Conservation (phyloP, 176 grass and related monocot genomes). For the Lolium multiflorum region DNA sequence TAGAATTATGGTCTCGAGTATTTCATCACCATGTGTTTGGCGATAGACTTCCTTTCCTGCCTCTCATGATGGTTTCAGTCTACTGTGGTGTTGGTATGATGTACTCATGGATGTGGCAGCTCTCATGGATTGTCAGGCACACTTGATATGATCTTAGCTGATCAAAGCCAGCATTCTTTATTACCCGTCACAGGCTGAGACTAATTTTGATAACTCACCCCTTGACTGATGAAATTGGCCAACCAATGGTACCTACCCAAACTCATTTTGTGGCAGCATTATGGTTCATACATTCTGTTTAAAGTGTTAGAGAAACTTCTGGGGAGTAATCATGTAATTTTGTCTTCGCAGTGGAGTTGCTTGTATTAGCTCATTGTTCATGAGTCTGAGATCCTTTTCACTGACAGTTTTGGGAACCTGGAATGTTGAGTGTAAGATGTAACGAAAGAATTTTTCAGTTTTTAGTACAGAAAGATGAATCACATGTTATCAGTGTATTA, state of each 20-base stretch:
- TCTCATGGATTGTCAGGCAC: conserved; percentile 58
- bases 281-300: conserved; percentile 13
- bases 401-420: neutral
- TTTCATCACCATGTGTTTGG: conserved; percentile 72
- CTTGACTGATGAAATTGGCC: neutral
- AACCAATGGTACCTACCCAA: neutral
- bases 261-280: neutral
- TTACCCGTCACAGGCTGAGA: neutral
- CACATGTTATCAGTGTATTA: neutral
- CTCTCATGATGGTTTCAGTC: conserved; percentile 77
- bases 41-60: conserved; percentile 76
- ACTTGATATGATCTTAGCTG: conserved; percentile 44
- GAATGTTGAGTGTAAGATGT: neutral
- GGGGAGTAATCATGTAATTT: neutral
- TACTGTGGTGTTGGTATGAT: conserved; percentile 81
- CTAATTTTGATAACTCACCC: neutral
- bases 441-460: neutral
- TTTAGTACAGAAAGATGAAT: neutral
- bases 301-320: neutral
- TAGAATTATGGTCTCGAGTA: conserved; percentile 74
- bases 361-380: neutral
- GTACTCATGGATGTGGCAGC: conserved; percentile 93
- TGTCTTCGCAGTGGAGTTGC: neutral
- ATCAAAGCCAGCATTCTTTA: neutral
- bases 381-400: neutral